These are phyloP conservation scores for Talinum fruticosum DNA, from an alignment of 148 eudicot species.

Conservation along the genomic window DNA sequence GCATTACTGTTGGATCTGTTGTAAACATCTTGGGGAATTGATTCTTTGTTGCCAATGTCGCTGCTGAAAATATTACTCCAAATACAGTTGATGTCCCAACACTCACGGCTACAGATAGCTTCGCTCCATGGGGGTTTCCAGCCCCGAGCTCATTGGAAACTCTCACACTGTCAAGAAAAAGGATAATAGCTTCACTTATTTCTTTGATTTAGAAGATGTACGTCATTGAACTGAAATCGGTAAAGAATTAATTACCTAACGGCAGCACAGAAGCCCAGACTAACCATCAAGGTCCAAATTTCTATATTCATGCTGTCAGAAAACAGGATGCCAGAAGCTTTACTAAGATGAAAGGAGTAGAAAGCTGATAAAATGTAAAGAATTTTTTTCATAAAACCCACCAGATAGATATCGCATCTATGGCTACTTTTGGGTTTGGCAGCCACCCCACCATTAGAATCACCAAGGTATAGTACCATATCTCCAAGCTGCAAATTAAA, in stretches of 20 bases:
- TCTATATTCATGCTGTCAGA: constrained; percentile 43
- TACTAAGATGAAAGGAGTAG: neutral
- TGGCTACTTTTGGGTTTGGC: constrained; percentile 44
- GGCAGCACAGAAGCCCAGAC: constrained; percentile 52
- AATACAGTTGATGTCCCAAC: constrained; percentile 35
- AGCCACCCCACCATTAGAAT: constrained; percentile 59
- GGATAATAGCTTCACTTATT: neutral
- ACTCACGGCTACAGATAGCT: constrained; percentile 35
- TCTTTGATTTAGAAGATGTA: neutral
- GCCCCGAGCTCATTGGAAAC: constrained; percentile 62
- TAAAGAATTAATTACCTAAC: constrained; percentile 31
- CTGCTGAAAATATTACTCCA: constrained; percentile 36
- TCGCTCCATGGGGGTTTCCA: constrained; percentile 49
- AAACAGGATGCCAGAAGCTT: neutral
- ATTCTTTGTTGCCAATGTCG: constrained; percentile 27
- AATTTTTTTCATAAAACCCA: constrained; percentile 15
- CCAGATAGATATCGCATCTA: constrained; percentile 53
- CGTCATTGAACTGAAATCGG: neutral
- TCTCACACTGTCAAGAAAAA: constrained; percentile 43
- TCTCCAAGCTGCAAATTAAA: constrained; percentile 59
- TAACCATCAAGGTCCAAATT: constrained; percentile 47
- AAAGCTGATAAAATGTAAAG: no score
- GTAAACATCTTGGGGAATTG: constrained; percentile 41
- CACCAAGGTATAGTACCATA: constrained; percentile 46
- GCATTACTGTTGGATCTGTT: constrained; percentile 27